phyloP scores from a whole-genome alignment of 805 yeast species.

The Hanseniaspora occidentalis region DNA sequence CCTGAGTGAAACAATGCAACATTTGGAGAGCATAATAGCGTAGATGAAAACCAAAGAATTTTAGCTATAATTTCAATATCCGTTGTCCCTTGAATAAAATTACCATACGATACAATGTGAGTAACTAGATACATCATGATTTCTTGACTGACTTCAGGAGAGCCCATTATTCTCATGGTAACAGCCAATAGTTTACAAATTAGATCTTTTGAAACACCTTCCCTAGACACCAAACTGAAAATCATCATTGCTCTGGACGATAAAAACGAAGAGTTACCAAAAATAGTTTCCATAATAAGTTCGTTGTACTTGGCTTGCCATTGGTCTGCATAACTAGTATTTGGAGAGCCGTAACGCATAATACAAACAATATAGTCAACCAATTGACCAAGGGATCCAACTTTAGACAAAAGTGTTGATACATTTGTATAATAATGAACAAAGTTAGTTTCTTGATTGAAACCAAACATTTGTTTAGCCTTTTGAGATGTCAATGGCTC shows the following conservation, averaged over 20 bases:
- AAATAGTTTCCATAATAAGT: constrained; percentile 49
- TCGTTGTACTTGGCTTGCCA: constrained; percentile 61
- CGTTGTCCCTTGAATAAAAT: constrained; percentile 27
- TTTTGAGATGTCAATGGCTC: constrained; percentile 40
- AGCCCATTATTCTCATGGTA: constrained; percentile 25
- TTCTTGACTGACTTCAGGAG: constrained; percentile 23
- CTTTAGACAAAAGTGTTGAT: constrained; percentile 27
- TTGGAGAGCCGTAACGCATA: constrained; percentile 38
- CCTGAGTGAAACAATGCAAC: constrained; percentile 30
- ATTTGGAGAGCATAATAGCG: constrained; percentile 23
- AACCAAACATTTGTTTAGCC: constrained; percentile 56
- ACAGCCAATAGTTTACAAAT: constrained; percentile 23
- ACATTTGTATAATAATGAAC: constrained; percentile 23
- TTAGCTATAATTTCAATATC: constrained; percentile 20
- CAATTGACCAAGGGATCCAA: constrained; percentile 40
- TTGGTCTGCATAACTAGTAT: constrained; percentile 32
- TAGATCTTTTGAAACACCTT: constrained; percentile 48
- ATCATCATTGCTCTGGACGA: constrained; percentile 58
- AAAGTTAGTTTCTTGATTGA: constrained; percentile 40
- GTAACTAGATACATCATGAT: constrained; percentile 23
- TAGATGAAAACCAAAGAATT: constrained; percentile 28
- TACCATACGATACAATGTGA: constrained; percentile 29
- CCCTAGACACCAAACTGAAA: constrained; percentile 53
- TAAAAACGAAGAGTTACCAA: constrained; percentile 40
- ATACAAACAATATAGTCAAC: constrained; percentile 38